Conservation (phyloP, 257 asterid genomes). For the Penstemon eatonii region DNA sequence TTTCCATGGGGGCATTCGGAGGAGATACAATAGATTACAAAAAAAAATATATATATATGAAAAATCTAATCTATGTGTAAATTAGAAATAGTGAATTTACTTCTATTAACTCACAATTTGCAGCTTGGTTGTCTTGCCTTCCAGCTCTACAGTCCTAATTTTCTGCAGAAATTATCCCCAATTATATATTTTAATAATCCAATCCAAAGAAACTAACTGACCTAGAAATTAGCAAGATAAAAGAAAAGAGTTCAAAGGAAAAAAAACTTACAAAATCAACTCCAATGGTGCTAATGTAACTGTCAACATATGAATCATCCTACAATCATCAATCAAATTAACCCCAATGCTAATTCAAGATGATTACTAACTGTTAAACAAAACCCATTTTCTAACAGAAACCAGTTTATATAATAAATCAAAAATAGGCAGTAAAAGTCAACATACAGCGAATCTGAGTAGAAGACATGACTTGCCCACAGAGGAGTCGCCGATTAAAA, state of each 20-base stretch:
- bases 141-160: conserved; percentile 93
- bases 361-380: too few species aligned
- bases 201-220: not conserved
- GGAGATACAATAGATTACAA: too few species aligned
- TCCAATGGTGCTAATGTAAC: conserved; percentile 98
- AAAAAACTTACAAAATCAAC: conserved; percentile 82
- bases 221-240: conserved; percentile 4
- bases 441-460: conserved; percentile 45
- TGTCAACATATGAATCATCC: conserved; percentile 99
- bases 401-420: too few species aligned
- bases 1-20: too few species aligned
- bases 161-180: conserved; percentile 51
- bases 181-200: not conserved
- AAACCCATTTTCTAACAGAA: too few species aligned
- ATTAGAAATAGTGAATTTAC: conserved; percentile 3
- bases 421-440: not conserved
- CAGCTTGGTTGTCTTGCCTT: conserved; percentile 93
- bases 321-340: conserved; percentile 40
- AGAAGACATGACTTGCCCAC: conserved; percentile 51
- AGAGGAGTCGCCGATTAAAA: conserved; percentile 43
- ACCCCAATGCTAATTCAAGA: not conserved
- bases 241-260: not conserved
- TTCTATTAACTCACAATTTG: conserved; percentile 77
- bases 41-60: conserved; percentile 9
- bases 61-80: not conserved